phyloP scores from a whole-genome alignment of 2,329 filamentous ascomycete genomes.

The Leptographium galeiforme region DNA sequence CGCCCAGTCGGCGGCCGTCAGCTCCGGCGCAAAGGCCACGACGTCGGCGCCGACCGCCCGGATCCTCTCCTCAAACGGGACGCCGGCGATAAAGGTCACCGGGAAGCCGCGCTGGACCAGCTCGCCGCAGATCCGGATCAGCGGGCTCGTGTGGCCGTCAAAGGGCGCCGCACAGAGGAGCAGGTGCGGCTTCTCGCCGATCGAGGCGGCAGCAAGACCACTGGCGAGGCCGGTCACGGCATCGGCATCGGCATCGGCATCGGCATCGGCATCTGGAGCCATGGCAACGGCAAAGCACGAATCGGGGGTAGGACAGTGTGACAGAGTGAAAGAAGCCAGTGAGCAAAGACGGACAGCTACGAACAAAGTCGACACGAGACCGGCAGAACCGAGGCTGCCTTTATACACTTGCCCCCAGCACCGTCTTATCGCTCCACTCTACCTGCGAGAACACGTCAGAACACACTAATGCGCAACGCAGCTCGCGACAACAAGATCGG shows the following conservation, averaged over 20 bases:
- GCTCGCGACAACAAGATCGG: too few species aligned
- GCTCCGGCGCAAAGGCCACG: background rate
- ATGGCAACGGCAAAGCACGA: background rate
- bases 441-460: too few species aligned
- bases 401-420: background rate
- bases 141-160: conserved; percentile 2
- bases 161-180: background rate
- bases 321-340: too few species aligned
- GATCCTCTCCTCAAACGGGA: background rate
- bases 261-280: background rate
- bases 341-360: background rate
- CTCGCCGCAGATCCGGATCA: background rate
- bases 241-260: background rate
- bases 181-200: background rate
- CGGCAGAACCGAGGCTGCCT: background rate
- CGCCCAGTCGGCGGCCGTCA: background rate
- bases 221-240: background rate
- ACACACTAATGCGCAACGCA: too few species aligned
- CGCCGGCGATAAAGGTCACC: background rate
- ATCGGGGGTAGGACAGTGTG: background rate
- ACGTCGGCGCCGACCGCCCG: background rate
- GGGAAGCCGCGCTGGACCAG: conserved; percentile 5
- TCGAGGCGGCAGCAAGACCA: background rate
- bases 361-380: too few species aligned
- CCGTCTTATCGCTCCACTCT: background rate